Evolutionary conservation across 257 asterid species (phyloP).

Genomic region (Lycium ferocissimum): DNA sequence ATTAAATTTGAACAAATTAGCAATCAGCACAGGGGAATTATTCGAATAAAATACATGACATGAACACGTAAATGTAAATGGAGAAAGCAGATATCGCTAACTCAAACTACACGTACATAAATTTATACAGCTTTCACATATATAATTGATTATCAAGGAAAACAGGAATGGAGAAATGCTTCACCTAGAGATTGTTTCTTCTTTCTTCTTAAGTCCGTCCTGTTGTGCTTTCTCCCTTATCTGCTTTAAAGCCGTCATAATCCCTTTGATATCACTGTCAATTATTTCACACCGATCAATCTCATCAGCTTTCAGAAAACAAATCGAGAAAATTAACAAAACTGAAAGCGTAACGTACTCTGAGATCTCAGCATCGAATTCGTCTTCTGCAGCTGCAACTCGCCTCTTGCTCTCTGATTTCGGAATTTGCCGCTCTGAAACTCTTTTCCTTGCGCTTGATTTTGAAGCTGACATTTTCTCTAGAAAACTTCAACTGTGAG

Average conservation of each 20-base stretch:
- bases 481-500: neutral
- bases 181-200: constrained; percentile 89
- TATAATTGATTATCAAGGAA: neutral
- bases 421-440: constrained; percentile 50
- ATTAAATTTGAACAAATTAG: neutral
- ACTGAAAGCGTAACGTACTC: constrained; percentile 46
- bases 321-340: neutral
- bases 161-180: constrained; percentile 23
- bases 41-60: neutral
- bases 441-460: constrained; percentile 65
- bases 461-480: constrained; percentile 61
- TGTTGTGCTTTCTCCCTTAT: constrained; percentile 84
- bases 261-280: constrained; percentile 81
- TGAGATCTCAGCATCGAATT: constrained; percentile 79
- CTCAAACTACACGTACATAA: neutral
- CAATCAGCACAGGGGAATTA: neutral
- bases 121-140: neutral
- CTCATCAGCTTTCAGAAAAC: neutral
- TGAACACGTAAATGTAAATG: neutral
- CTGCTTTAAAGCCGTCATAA: constrained; percentile 87
- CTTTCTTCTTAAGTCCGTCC: constrained; percentile 92
- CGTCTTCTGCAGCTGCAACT: constrained; percentile 59
- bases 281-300: constrained; percentile 27
- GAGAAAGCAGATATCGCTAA: neutral
- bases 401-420: constrained; percentile 68